Evolutionary conservation across 176 grass and related monocot species (phyloP).

Genomic region (Melocanna baccifera): DNA sequence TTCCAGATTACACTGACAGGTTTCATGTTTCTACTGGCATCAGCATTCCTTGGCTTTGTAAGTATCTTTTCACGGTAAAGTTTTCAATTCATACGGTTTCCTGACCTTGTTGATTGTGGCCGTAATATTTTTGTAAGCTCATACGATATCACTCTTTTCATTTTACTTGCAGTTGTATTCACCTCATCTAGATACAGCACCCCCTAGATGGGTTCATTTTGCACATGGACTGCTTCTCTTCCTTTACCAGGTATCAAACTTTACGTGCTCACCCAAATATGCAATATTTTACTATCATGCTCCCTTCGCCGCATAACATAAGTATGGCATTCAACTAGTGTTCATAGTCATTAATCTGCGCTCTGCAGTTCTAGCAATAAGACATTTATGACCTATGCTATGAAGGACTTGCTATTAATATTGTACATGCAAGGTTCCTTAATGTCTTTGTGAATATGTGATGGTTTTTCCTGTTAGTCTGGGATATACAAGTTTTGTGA

Average conservation of each 20-base stretch:
- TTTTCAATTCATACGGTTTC: neutral
- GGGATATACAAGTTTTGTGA: neutral
- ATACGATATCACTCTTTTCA: neutral
- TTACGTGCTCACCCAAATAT: neutral
- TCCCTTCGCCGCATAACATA: neutral
- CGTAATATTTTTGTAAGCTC: neutral
- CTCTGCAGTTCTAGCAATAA: neutral
- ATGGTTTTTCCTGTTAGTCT: neutral
- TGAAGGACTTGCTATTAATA: neutral
- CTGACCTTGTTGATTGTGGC: neutral
- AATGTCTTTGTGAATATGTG: neutral
- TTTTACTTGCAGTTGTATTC: constrained; percentile 70
- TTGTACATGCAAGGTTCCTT: neutral
- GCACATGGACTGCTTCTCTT: constrained; percentile 93
- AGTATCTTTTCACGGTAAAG: constrained; percentile 21
- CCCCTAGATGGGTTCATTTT: constrained; percentile 97
- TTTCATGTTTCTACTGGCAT: constrained; percentile 79
- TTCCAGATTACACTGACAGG: constrained; percentile 84
- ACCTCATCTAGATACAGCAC: constrained; percentile 83
- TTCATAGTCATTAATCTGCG: neutral
- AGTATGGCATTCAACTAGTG: neutral
- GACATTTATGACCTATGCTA: neutral
- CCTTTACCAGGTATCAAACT: constrained; percentile 78
- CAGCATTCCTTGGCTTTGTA: constrained; percentile 89
- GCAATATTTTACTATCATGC: neutral